These are phyloP conservation scores for Geoglossum cookeanum DNA, from an alignment of 2,329 filamentous ascomycete genomes.

Conservation along the genomic window DNA sequence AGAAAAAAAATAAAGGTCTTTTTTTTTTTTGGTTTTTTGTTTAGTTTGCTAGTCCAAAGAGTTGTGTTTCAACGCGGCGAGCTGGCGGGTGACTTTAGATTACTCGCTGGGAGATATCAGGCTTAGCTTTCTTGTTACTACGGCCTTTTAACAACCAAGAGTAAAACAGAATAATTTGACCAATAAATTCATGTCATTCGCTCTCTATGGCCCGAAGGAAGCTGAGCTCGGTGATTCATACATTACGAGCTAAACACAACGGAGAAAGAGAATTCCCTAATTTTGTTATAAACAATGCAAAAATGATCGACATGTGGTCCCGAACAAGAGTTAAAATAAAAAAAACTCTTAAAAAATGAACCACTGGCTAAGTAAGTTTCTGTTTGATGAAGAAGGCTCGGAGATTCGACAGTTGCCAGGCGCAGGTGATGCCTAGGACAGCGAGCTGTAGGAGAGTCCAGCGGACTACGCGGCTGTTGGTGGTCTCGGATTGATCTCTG, in stretches of 20 bases:
- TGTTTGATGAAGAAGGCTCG: constrained; percentile 99
- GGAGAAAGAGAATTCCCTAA: neutral
- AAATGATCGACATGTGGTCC: neutral
- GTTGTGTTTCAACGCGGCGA: too few species aligned
- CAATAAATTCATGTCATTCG: neutral
- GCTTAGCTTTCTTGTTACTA: too few species aligned
- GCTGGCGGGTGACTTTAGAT: neutral
- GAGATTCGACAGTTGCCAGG: constrained; percentile 92
- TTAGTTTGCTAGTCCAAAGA: too few species aligned
- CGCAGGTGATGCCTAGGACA: constrained; percentile 71
- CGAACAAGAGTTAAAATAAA: neutral
- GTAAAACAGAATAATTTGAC: neutral
- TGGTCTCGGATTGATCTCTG: constrained; percentile 87
- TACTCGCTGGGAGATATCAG: neutral
- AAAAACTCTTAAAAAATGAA: neutral
- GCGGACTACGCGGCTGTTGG: constrained; percentile 76
- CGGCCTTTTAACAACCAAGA: too few species aligned
- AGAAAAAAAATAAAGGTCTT: neutral
- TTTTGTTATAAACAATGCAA: neutral
- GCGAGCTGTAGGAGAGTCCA: constrained; percentile 86
- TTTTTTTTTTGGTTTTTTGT: neutral
- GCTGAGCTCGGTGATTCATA: neutral
- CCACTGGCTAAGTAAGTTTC: constrained; percentile 57
- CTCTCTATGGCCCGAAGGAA: neutral
- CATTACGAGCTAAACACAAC: neutral